Evolutionary conservation across 192 early-diverging fungal genomes (phyloP).

Genomic region (Podila minutissima): DNA sequence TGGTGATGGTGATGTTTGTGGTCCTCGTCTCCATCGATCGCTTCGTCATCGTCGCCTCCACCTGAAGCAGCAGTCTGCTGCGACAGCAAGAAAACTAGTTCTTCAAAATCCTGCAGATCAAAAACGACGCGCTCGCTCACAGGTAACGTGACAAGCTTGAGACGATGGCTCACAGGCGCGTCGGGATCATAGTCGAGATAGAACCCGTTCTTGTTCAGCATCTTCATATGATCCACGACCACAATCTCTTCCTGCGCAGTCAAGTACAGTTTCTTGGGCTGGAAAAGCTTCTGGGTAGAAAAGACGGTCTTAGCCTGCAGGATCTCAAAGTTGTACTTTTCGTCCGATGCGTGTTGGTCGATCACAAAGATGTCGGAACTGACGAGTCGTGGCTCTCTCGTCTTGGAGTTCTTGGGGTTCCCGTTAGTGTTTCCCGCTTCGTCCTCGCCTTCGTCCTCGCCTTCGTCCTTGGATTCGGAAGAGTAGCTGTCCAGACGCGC

Average conservation of each 20-base stretch:
- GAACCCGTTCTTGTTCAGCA: slow-evolving; percentile 87
- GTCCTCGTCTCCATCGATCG: slow-evolving; percentile 2
- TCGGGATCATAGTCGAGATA: slow-evolving; percentile 71
- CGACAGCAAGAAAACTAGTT: slow-evolving; percentile 66
- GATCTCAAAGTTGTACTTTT: slow-evolving; percentile 96
- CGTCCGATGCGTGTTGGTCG: slow-evolving; percentile 98
- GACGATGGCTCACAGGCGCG: slow-evolving; percentile 65
- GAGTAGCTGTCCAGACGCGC: slow-evolving; percentile 62
- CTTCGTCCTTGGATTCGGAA: not conserved
- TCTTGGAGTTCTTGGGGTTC: too few relatives aligned
- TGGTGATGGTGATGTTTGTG: slow-evolving; percentile 8
- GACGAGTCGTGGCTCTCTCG: slow-evolving; percentile 1
- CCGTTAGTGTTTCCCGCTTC: not conserved
- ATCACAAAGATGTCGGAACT: slow-evolving; percentile 87
- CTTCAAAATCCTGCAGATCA: slow-evolving; percentile 80
- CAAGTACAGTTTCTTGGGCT: slow-evolving; percentile 73
- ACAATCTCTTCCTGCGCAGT: slow-evolving; percentile 82
- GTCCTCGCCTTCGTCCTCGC: too few relatives aligned
- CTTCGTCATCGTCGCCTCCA: slow-evolving; percentile 24
- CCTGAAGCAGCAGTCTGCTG: slow-evolving; percentile 23
- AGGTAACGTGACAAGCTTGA: slow-evolving; percentile 79
- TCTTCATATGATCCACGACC: slow-evolving; percentile 77
- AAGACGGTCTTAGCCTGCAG: slow-evolving; percentile 72
- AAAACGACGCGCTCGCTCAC: slow-evolving; percentile 79
- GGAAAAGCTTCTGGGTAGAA: slow-evolving; percentile 72